Conservation (phyloP, 139 green algal genomes). For the Chlorella sp. region DNA sequence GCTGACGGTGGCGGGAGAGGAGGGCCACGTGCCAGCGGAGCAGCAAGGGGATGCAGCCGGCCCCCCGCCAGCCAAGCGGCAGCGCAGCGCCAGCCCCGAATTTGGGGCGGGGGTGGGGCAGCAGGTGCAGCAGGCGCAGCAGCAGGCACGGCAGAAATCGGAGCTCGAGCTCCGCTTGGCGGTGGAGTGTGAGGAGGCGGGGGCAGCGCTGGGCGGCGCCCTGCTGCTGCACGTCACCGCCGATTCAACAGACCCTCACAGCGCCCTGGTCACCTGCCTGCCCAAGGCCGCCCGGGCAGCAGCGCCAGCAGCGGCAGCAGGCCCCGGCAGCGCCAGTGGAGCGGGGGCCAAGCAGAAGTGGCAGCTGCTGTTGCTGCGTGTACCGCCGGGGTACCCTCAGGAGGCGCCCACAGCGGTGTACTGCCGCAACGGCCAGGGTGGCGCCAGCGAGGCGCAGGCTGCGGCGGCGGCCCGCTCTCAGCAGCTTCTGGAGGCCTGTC, state of each 20-base stretch:
- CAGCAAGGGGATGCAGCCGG: not conserved
- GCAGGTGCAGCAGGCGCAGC: not conserved
- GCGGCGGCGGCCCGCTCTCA: not conserved
- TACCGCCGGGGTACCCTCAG: not conserved
- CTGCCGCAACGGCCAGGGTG: not conserved
- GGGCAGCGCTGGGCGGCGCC: not conserved
- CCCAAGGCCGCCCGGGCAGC: not conserved
- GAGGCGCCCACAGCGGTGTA: conserved; percentile 20
- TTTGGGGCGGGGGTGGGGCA: not conserved
- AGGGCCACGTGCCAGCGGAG: not conserved
- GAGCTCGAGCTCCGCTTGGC: not conserved
- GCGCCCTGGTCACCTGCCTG: conserved; percentile 2
- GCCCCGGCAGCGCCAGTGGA: too few relatives aligned
- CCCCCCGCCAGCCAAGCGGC: not conserved
- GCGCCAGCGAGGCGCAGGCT: not conserved
- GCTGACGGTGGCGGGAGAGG: not conserved
- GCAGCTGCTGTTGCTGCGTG: conserved; percentile 23
- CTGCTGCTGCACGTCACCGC: not conserved
- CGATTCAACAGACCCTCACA: not conserved
- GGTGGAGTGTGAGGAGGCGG: not conserved
- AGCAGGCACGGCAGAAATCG: not conserved
- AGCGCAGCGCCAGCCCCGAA: conserved; percentile 23
- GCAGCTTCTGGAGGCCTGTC: conserved; percentile 1
- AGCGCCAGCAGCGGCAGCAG: not conserved
- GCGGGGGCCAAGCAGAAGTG: not conserved